These are phyloP conservation scores for Sinapis alba DNA, from an alignment of 441 rosid genomes.

Conservation along the genomic window DNA sequence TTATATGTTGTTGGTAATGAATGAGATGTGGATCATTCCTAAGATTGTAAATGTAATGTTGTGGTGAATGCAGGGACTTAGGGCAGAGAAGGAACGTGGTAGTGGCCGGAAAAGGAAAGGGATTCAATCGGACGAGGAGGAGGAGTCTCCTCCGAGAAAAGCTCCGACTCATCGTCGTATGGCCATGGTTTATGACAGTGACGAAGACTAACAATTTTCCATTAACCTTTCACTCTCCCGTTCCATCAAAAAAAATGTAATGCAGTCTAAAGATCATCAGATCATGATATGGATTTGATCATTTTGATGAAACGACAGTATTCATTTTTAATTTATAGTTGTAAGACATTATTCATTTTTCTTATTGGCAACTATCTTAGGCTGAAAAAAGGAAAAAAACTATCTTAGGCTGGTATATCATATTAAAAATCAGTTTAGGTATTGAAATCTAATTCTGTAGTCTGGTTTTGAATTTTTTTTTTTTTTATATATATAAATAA, in stretches of 20 bases:
- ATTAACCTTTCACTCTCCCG: conserved; percentile 48
- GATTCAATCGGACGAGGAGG: conserved; percentile 77
- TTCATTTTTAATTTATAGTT: too few species aligned
- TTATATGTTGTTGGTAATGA: not conserved
- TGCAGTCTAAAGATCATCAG: too few species aligned
- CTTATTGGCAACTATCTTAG: too few species aligned
- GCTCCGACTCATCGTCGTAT: conserved; percentile 61
- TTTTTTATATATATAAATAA: too few species aligned
- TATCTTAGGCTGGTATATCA: too few species aligned
- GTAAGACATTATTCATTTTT: too few species aligned
- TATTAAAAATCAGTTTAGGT: too few species aligned
- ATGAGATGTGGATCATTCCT: not conserved
- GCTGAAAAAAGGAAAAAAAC: too few species aligned
- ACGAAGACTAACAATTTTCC: conserved; percentile 53
- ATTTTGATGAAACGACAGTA: too few species aligned
- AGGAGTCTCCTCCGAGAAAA: conserved; percentile 77
- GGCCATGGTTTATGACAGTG: conserved; percentile 81
- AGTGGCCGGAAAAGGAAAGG: conserved; percentile 60
- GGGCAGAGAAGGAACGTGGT: conserved; percentile 47
- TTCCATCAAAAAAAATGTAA: not conserved
- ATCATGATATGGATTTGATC: too few species aligned
- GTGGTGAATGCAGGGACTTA: conserved; percentile 49
- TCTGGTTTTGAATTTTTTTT: too few species aligned
- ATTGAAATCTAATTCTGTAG: too few species aligned
- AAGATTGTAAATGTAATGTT: conserved; percentile 14